These are phyloP conservation scores for Huntiella abstrusa DNA, from an alignment of 2,329 filamentous ascomycete genomes.

Conservation along the genomic window DNA sequence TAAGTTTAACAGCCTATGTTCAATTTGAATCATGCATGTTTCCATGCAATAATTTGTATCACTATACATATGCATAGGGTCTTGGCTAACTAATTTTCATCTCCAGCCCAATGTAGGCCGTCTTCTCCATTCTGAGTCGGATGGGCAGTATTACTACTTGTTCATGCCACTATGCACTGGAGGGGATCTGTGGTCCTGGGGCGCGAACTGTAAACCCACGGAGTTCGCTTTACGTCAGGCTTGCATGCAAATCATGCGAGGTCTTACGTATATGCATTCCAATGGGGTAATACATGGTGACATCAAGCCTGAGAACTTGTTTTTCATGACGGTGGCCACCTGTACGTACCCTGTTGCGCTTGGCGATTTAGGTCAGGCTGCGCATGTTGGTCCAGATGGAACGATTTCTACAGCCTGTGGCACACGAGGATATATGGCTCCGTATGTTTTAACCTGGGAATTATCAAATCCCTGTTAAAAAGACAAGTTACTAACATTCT, in stretches of 20 bases:
- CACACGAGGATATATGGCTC: conserved; percentile 28
- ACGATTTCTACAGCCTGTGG: conserved; percentile 27
- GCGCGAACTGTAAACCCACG: conserved; percentile 14
- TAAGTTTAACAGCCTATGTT: conserved; percentile 17
- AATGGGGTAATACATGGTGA: conserved; percentile 33
- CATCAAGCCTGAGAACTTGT: conserved; percentile 35
- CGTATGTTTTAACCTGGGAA: conserved; percentile 22
- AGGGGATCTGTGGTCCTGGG: conserved; percentile 33
- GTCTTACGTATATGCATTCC: conserved; percentile 28
- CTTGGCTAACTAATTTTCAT: background rate
- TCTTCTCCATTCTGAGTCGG: conserved; percentile 2
- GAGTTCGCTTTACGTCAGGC: conserved; percentile 17
- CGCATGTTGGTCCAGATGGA: conserved; percentile 20
- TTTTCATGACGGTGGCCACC: conserved; percentile 27
- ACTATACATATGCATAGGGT: no score
- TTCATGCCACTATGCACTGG: conserved; percentile 39
- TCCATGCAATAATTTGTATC: no score
- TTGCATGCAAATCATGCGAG: conserved; percentile 28
- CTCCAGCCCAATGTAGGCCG: conserved; percentile 7
- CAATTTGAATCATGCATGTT: no score
- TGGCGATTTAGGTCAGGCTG: conserved; percentile 33
- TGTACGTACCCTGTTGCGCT: conserved; percentile 28
- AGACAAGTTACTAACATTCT: background rate
- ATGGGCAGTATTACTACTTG: conserved; percentile 22
- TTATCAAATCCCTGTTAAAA: background rate